Base-by-base conservation (phyloP, 2,329 filamentous ascomycete species). In the Truncatella angustata region DNA sequence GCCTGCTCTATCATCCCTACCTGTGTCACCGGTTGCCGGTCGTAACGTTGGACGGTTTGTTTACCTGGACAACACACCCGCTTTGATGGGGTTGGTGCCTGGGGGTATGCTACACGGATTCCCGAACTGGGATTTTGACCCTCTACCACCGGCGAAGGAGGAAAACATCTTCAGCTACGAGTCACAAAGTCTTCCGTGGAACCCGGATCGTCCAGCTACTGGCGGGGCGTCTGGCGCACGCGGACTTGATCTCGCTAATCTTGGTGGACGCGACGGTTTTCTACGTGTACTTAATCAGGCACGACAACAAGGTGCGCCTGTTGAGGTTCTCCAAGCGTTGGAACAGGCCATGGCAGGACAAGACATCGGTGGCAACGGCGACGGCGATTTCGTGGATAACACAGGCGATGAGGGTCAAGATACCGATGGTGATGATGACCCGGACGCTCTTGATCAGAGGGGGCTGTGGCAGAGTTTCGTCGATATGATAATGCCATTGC, bases 91-190 rank as follows among this genome's bases (percentile, higher is more conserved):
- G 0, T 74, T 88, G 35, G 77, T 94, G 5, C 90, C 91, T 1
- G 76, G 78, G 1, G 70, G 73, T 7, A 79, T 90, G 60, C 84
- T 91, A 10, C 76, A 80, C 16, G 74, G 78, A 30, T 76, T 84
- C 43, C 85, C 86, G 2, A 91, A 84, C 60, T 84, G 88, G 56
- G 83, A 90, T 16, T 94, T 90, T 20, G 92, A 96, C 64, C 91
- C 91, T 1, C 73, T 96, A 12, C 90, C 91, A 18, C 92, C 91
- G 2, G 69, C 78, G 0, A 71, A 81, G 34, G 70, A 72, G 14
- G 70, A 78, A 7, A 84, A 84, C 56, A 66, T 78, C 9, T 81
- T 82, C 56, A 75, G 74, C 0, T 65, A 71, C 53, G 60, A 70
- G 9, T 68, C 67, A 24, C 73, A 76, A 53, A 62, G 60, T 49